A percentile compares a stretch with the other conserved stretches of the same genome.
phyloP scores from a whole-genome alignment of 345 rosid species.

The Sisymbrium altissimum region DNA sequence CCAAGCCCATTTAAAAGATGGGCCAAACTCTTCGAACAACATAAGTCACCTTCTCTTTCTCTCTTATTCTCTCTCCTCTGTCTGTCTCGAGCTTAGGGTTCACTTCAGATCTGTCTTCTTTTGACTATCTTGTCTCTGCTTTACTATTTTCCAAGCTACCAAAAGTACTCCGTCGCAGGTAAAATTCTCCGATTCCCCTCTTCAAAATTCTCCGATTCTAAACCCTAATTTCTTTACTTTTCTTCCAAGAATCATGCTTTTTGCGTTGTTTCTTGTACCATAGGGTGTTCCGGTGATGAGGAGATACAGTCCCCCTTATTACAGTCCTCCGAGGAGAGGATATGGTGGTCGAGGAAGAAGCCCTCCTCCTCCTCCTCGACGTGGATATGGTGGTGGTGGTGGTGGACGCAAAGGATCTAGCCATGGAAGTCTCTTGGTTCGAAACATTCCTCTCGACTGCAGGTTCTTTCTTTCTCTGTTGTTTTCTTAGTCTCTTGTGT shows the following conservation, averaged over 20 bases:
- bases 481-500: not conserved
- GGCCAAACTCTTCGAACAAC: not conserved
- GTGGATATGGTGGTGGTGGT: conserved; percentile 87
- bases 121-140: not conserved
- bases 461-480: conserved; percentile 38
- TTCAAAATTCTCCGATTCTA: not conserved
- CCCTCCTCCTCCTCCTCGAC: conserved; percentile 61
- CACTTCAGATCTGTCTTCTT: conserved; percentile 24
- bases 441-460: conserved; percentile 93
- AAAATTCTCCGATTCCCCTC: not conserved
- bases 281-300: conserved; percentile 45
- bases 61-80: too few species aligned
- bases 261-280: not conserved
- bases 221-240: conserved; percentile 4
- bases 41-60: not conserved
- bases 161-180: conserved; percentile 12
- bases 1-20: not conserved
- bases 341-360: conserved; percentile 77
- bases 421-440: conserved; percentile 83
- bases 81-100: conserved; percentile 22
- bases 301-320: conserved; percentile 70
- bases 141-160: not conserved
- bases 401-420: conserved; percentile 75
- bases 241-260: not conserved
- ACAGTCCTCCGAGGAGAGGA: conserved; percentile 92